These are phyloP conservation scores for Kurtzmaniella quercitrusa DNA, from an alignment of 1,139 yeast species.

Conservation along the genomic window DNA sequence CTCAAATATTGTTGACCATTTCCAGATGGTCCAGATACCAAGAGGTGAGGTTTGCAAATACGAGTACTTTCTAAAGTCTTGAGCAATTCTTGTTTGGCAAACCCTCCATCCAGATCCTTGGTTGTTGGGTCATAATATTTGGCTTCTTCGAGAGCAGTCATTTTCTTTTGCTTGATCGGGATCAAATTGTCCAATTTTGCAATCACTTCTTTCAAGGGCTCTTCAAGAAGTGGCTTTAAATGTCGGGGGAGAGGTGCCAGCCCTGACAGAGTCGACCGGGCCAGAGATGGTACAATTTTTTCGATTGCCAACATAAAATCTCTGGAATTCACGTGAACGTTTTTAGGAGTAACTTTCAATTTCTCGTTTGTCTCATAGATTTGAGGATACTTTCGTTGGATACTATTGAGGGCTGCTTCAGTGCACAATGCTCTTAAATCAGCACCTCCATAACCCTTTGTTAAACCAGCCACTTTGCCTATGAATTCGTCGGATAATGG, in stretches of 20 bases:
- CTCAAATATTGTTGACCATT: slow-evolving; percentile 87
- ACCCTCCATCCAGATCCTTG: slow-evolving; percentile 61
- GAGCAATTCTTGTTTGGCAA: slow-evolving; percentile 59
- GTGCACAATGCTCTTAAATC: slow-evolving; percentile 92
- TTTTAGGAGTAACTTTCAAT: slow-evolving; percentile 64
- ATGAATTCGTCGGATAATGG: slow-evolving; percentile 57
- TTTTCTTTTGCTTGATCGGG: slow-evolving; percentile 52
- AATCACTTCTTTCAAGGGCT: slow-evolving; percentile 45
- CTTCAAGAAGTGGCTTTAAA: slow-evolving; percentile 56
- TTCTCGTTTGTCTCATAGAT: slow-evolving; percentile 78
- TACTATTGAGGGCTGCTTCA: slow-evolving; percentile 89
- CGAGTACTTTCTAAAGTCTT: slow-evolving; percentile 60
- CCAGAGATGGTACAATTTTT: slow-evolving; percentile 87
- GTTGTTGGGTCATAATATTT: slow-evolving; percentile 57
- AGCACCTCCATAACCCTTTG: slow-evolving; percentile 98
- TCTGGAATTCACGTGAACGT: slow-evolving; percentile 72
- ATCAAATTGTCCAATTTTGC: slow-evolving; percentile 51
- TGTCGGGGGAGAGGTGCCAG: slow-evolving; percentile 79
- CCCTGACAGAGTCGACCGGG: slow-evolving; percentile 72
- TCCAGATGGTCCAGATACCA: slow-evolving; percentile 73
- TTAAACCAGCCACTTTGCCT: slow-evolving; percentile 65
- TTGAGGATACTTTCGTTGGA: slow-evolving; percentile 91
- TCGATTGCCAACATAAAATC: slow-evolving; percentile 88
- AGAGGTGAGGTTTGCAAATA: slow-evolving; percentile 75
- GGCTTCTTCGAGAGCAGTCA: slow-evolving; percentile 67